Evolutionary conservation across 2,329 filamentous ascomycete species (phyloP), one percentile per base, ranked within the genome.

Genomic region (Amauroascus niger): DNA sequence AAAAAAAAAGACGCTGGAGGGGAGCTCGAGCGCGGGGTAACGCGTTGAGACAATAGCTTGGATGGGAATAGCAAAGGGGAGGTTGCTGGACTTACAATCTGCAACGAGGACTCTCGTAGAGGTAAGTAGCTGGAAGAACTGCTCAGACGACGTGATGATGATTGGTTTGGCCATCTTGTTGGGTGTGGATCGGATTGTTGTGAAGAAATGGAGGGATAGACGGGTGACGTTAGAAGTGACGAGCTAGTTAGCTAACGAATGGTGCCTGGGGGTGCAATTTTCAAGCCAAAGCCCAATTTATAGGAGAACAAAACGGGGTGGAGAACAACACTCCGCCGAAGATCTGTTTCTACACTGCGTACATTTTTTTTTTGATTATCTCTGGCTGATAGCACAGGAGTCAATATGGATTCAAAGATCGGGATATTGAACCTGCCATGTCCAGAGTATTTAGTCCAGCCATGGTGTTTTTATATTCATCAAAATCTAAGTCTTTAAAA

Each of bases 21-120:
- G 11, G 30, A 53, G 24, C 16, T 52, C 22, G 30, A 28, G 22
- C 43, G 52, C 39, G 52, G 44, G 53, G 32, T 54, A 61, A 62
- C 58, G 63, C 64, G 49, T 49, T 45, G 49, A 11, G 33, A 24
- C 9, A 26, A 47, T 14, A n/a, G n/a, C 8, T 16, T 26, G 14
- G 16, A 7, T 32, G 22, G 16, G 26, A n/a, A 24, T 3, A 5
- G 8, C 5, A 41, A 28, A 7, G 30, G 43, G 35, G 44, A n/a
- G 32, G 26, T 20, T 6, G 2, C 9, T 24, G 53, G 57, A 77
- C 87, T 79, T 76, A 95, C 89, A 96, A 73, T 95, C 87, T 64
- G 85, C 83, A 52, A 97, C 84, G 40, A 97, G 87, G 56, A 95
- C 81, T 60, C 80, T 81, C 32, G 87, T 89, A 53, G 79, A 81